These are phyloP conservation scores for Urostyla sp. DNA, from an alignment of 73 alveolate genomes.

Conservation along the genomic window DNA sequence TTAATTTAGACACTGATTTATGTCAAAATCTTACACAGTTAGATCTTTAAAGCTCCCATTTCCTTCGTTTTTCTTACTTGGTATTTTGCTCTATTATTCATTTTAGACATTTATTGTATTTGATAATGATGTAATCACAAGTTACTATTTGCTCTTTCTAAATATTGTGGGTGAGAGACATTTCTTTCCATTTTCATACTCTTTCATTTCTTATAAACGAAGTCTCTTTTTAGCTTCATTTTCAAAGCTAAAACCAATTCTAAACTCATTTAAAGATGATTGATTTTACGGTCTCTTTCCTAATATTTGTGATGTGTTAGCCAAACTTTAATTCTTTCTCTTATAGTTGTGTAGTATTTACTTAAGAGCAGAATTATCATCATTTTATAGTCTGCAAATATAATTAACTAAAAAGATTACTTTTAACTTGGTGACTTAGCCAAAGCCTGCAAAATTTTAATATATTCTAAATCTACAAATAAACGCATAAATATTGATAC, in stretches of 20 bases:
- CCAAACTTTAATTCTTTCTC: too few species aligned
- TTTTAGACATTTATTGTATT: too few species aligned
- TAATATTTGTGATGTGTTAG: constrained; percentile 25
- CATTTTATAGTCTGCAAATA: too few species aligned
- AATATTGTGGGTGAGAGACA: constrained; percentile 53
- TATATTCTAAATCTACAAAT: too few species aligned
- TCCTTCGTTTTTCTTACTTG: not conserved
- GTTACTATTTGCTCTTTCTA: constrained; percentile 36
- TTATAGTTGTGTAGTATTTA: too few species aligned
- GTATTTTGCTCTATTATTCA: too few species aligned
- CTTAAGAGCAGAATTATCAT: too few species aligned
- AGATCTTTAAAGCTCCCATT: constrained; percentile 1
- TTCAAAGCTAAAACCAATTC: constrained; percentile 34
- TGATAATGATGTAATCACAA: too few species aligned
- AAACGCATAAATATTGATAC: too few species aligned
- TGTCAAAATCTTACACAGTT: constrained; percentile 12
- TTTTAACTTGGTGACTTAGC: too few species aligned
- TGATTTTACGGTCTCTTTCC: constrained; percentile 53
- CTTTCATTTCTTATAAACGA: constrained; percentile 32
- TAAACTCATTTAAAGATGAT: not conserved
- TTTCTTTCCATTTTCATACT: constrained; percentile 38
- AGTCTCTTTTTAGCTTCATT: constrained; percentile 29
- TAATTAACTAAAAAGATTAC: too few species aligned
- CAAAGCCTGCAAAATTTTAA: too few species aligned
- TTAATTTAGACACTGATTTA: constrained; percentile 6